These are phyloP conservation scores for Megacollybia marginata DNA, from an alignment of 768 basidiomycete genomes.

Conservation along the genomic window DNA sequence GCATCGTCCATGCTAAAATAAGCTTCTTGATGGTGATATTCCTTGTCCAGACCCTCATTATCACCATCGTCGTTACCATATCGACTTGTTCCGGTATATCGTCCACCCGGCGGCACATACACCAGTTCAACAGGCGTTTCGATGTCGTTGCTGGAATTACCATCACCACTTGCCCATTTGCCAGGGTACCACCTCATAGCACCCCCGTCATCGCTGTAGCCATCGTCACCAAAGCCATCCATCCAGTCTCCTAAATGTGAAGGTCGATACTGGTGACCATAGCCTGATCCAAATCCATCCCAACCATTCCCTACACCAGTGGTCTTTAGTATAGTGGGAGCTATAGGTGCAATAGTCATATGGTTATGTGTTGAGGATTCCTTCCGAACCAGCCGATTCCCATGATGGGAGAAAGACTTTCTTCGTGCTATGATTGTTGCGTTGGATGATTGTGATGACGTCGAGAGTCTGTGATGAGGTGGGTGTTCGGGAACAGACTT, in stretches of 20 bases:
- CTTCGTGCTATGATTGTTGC: constrained; percentile 10
- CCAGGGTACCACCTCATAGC: constrained; percentile 10
- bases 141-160: constrained; percentile 18
- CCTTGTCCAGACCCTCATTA: constrained; percentile 12
- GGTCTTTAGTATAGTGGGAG: constrained; percentile 81
- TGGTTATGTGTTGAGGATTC: constrained; percentile 1
- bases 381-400: constrained; percentile 4
- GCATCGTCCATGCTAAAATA: constrained; percentile 12
- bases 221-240: constrained; percentile 42
- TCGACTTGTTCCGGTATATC: constrained; percentile 3
- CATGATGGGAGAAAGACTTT: not conserved
- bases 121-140: constrained; percentile 62
- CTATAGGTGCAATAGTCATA: constrained; percentile 41
- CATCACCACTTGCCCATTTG: constrained; percentile 4
- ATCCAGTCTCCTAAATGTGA: constrained; percentile 26
- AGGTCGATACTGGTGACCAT: constrained; percentile 1
- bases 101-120: constrained; percentile 51
- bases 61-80: not conserved
- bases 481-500: constrained; percentile 8
- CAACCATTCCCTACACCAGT: constrained; percentile 39
- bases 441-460: constrained; percentile 2
- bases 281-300: constrained; percentile 18
- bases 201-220: constrained; percentile 19
- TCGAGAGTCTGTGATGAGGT: constrained; percentile 16
- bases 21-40: constrained; percentile 16